Evolutionary conservation across 148 eudicot species (phyloP).

Genomic region (Chenopodium suecicum): DNA sequence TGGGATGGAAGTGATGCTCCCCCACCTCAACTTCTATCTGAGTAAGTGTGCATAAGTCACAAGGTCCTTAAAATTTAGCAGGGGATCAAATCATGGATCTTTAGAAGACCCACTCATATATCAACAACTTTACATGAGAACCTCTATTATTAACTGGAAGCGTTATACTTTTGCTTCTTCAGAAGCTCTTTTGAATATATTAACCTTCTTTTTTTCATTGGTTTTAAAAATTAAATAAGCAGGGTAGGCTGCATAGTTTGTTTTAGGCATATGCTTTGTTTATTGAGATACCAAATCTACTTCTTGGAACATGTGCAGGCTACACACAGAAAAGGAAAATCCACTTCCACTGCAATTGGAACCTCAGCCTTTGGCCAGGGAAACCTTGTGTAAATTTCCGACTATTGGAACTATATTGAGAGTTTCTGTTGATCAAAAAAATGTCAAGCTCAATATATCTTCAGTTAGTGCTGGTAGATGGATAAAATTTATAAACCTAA

Average conservation of each 20-base stretch:
- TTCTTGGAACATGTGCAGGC: slow-evolving; percentile 42
- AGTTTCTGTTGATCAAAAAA: slow-evolving; percentile 41
- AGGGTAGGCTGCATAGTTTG: neutral
- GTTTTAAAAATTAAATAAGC: neutral
- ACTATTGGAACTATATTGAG: slow-evolving; percentile 74
- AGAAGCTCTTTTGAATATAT: neutral
- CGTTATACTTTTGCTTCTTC: neutral
- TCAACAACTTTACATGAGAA: neutral
- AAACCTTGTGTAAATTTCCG: slow-evolving; percentile 57
- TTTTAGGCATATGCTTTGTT: neutral
- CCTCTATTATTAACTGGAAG: neutral
- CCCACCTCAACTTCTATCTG: slow-evolving; percentile 41
- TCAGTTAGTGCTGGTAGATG: slow-evolving; percentile 60
- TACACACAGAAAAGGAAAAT: slow-evolving; percentile 52
- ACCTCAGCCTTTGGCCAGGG: slow-evolving; percentile 55
- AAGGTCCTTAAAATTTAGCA: neutral
- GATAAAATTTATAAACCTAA: slow-evolving; percentile 55
- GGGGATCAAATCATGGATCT: neutral
- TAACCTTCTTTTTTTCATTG: neutral
- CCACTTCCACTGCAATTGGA: slow-evolving; percentile 67
- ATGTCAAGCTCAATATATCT: slow-evolving; percentile 48
- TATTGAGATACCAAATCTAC: slow-evolving; percentile 2
- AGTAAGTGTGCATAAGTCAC: slow-evolving; percentile 42
- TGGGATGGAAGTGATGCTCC: slow-evolving; percentile 98
- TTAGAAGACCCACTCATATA: neutral